phyloP scores from a whole-genome alignment of 140 eudicot genomes.

The Cichorium intybus region DNA sequence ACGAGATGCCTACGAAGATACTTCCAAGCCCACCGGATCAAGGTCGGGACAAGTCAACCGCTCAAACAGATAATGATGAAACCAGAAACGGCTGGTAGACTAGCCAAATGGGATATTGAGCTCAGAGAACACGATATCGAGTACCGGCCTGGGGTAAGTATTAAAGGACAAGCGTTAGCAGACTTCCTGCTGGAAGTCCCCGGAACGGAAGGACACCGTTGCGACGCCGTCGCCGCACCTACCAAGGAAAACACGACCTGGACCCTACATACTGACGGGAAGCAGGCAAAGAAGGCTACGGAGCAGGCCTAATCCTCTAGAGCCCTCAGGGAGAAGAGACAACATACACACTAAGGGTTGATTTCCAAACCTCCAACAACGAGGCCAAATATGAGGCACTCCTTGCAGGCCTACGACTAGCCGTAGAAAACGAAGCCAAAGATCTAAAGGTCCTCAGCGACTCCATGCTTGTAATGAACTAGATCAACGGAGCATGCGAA shows the following conservation, averaged over 20 bases:
- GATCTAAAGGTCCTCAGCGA: background rate
- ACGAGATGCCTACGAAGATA: background rate
- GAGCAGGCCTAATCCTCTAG: too few species aligned
- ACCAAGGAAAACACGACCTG: too few species aligned
- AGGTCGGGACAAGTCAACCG: background rate
- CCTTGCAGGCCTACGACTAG: background rate
- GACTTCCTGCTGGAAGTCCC: too few species aligned
- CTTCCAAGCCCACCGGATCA: background rate
- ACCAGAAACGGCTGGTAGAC: background rate
- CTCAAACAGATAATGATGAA: background rate
- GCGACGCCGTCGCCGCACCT: too few species aligned
- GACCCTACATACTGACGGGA: too few species aligned
- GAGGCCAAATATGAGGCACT: background rate
- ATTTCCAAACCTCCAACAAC: background rate
- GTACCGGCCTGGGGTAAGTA: too few species aligned
- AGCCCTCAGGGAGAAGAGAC: background rate
- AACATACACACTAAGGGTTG: background rate
- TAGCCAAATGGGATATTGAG: background rate
- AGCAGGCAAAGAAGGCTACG: too few species aligned
- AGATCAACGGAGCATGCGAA: too few species aligned
- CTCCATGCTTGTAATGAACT: too few species aligned
- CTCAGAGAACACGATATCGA: background rate
- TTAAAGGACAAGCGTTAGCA: background rate
- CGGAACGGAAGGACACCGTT: too few species aligned
- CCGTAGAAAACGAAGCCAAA: background rate